Percentiles rank a stretch among this genome's conserved stretches.
Evolutionary conservation across 2,329 filamentous ascomycete genomes (phyloP).

Genomic region (Cytospora leucostoma): DNA sequence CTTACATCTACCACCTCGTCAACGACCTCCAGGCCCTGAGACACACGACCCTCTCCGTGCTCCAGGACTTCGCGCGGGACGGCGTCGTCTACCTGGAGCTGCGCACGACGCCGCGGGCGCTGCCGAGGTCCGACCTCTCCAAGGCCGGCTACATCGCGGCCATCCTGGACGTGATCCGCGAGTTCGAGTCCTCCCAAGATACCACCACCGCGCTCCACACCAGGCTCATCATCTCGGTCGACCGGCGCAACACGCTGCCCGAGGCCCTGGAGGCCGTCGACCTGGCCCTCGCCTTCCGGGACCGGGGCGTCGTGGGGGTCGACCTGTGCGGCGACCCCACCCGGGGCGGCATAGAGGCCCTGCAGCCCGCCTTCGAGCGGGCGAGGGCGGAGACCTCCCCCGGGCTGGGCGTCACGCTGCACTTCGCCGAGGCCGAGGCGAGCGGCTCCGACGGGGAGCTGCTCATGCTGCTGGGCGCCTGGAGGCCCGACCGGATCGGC

Average conservation of each 20-base stretch:
- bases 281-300: conserved; percentile 59
- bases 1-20: conserved; percentile 77
- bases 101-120: conserved; percentile 73
- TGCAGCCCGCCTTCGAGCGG: conserved; percentile 58
- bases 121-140: conserved; percentile 50
- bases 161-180: conserved; percentile 64
- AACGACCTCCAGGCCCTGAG: conserved; percentile 61
- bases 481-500: conserved; percentile 68
- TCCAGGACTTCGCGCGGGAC: conserved; percentile 67
- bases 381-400: conserved; percentile 46
- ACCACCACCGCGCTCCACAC: conserved; percentile 50
- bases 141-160: conserved; percentile 65
- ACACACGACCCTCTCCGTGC: conserved; percentile 65
- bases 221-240: conserved; percentile 72
- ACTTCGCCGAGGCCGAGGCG: conserved; percentile 71
- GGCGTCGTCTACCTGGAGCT: conserved; percentile 79
- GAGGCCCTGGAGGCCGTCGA: conserved; percentile 66
- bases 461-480: conserved; percentile 59
- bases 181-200: conserved; percentile 44
- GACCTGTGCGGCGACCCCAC: conserved; percentile 79
- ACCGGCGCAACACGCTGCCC: conserved; percentile 61
- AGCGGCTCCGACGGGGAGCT: conserved; percentile 64
- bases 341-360: conserved; percentile 60
- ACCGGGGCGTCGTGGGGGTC: conserved; percentile 66
- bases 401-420: conserved; percentile 67